Percentiles rank a stretch among this genome's conserved stretches.
Evolutionary conservation across 768 basidiomycete species (phyloP).

Genomic region (Psilocybe tampanensis): DNA sequence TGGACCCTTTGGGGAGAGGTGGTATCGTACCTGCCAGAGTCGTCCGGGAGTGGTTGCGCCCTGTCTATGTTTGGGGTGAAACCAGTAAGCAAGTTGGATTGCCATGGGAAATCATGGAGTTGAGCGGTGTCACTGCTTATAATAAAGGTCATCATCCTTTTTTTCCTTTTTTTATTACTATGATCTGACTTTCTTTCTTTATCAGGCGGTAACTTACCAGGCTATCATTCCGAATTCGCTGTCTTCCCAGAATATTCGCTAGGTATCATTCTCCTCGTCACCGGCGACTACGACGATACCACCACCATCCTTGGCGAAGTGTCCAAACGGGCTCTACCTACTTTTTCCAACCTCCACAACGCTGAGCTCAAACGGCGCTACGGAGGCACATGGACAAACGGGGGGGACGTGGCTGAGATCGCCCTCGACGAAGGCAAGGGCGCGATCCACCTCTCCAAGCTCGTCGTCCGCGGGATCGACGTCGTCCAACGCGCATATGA

Average conservation of each 20-base stretch:
- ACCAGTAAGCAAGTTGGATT: slow-evolving; percentile 39
- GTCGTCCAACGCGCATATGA: slow-evolving; percentile 27
- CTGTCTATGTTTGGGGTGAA: slow-evolving; percentile 39
- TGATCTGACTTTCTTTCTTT: not conserved
- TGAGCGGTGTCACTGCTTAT: slow-evolving; percentile 33
- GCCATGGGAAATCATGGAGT: slow-evolving; percentile 43
- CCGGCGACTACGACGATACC: slow-evolving; percentile 36
- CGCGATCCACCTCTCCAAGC: slow-evolving; percentile 31
- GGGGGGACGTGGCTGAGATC: slow-evolving; percentile 28
- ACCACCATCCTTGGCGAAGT: slow-evolving; percentile 32
- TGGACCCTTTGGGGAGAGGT: slow-evolving; percentile 39
- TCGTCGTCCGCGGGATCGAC: slow-evolving; percentile 35
- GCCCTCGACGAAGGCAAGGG: slow-evolving; percentile 27
- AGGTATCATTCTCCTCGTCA: slow-evolving; percentile 42
- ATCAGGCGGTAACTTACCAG: slow-evolving; percentile 40
- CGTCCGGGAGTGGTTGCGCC: slow-evolving; percentile 45
- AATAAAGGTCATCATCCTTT: slow-evolving; percentile 35
- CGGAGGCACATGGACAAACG: slow-evolving; percentile 36
- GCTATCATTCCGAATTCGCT: slow-evolving; percentile 41
- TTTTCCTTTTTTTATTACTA: not conserved
- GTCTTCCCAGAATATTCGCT: slow-evolving; percentile 41
- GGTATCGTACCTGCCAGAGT: slow-evolving; percentile 35
- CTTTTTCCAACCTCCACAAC: slow-evolving; percentile 34
- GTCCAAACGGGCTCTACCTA: slow-evolving; percentile 33
- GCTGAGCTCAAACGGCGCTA: slow-evolving; percentile 27